Evolutionary conservation across 768 basidiomycete genomes (phyloP), one percentile per base, ranked within the genome.

Genomic region (Dentipellis fragilis): DNA sequence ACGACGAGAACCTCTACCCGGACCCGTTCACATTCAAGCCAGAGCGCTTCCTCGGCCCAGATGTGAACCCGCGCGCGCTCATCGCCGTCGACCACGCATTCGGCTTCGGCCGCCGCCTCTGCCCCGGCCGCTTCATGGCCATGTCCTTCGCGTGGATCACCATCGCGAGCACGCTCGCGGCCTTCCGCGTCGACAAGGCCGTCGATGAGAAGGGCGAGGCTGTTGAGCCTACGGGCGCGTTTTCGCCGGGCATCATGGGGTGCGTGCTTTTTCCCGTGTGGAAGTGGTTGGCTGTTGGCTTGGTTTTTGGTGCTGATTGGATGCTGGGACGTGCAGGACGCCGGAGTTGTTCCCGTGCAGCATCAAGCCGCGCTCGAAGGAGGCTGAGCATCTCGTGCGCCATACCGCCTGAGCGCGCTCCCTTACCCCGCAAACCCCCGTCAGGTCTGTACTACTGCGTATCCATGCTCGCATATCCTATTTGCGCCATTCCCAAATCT

Each of bases 21-120:
- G 66, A 70, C 14, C 62, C 69, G 3, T 64, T 61, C 46, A 54
- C 52, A 21, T 69, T 70, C 57, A 57, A 59, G 6, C 69, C 69
- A 16, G 67, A 68, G 17, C 66, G 68, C 16, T 69, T 66, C 51
- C 45, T 65, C 9, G 54, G 29, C 8, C 52, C 58, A 5, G 49
- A 60, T 8, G 49, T 38, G 4, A 57, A 57, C 49, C 54, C 57
- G 10, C 61, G 56, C 36, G 16, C 54, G 7, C 29, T 22, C 2
- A 35, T 54, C 10, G 59, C 59, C 7, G 58, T 61, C 9, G 54
- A 62, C 10, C 58, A 59, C n/a, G 61, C 62, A 1, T 63, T 63
- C 52, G 62, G 62, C 34, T 63, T 63, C 38, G 62, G 62, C n/a
- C 57, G 58, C 29, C 62, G 62, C 21, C 10, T 63, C 10, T 63